Evolutionary conservation across 768 basidiomycete species (phyloP).

Genomic region (Mycena crocata): DNA sequence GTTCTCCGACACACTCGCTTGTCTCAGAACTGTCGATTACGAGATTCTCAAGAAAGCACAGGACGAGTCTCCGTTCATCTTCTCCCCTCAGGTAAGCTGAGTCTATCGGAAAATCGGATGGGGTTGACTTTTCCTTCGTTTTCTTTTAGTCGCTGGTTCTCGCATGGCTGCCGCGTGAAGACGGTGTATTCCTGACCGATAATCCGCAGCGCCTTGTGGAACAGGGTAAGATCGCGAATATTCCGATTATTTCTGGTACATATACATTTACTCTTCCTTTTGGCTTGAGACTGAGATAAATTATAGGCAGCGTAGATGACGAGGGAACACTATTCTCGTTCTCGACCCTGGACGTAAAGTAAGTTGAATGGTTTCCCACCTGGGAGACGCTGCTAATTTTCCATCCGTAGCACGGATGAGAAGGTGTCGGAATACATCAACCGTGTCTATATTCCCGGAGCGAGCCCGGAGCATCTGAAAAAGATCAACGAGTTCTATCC

Average conservation of each 20-base stretch:
- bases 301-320: constrained; percentile 63
- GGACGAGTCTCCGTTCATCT: constrained; percentile 53
- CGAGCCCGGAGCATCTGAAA: constrained; percentile 32
- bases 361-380: constrained; percentile 28
- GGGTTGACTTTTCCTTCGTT: background rate
- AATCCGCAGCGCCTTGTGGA: constrained; percentile 55
- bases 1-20: constrained; percentile 54
- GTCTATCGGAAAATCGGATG: background rate
- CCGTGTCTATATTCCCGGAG: constrained; percentile 34
- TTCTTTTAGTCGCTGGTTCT: constrained; percentile 49
- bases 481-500: constrained; percentile 49
- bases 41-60: constrained; percentile 53
- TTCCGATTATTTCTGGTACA: constrained; percentile 62
- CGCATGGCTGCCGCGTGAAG: constrained; percentile 61
- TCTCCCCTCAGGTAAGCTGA: constrained; percentile 53
- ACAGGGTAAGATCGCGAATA: constrained; percentile 55
- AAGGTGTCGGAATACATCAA: constrained; percentile 30
- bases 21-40: constrained; percentile 54
- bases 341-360: constrained; percentile 62
- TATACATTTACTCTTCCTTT: background rate
- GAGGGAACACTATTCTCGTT: constrained; percentile 67
- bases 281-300: background rate
- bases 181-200: constrained; percentile 60
- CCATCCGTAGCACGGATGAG: constrained; percentile 20
- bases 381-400: no score